Evolutionary conservation across 78 protist genomes (phyloP).

Genomic region (Dictyostelium brefeldianum): DNA sequence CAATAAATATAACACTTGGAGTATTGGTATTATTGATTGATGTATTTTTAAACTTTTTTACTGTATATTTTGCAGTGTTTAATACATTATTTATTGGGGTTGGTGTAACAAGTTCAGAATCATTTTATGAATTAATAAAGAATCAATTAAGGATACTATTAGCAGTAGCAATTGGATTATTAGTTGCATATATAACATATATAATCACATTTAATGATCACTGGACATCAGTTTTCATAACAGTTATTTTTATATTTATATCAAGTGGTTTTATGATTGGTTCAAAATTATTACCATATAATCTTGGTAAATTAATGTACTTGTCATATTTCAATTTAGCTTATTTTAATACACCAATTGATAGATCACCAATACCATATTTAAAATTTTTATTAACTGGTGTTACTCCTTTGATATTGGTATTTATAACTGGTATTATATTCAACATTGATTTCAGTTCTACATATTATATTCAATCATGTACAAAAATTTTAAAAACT

Average conservation of each 20-base stretch:
- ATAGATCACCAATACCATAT: background rate
- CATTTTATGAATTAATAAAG: conserved; percentile 10
- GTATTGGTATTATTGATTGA: background rate
- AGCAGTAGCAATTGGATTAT: background rate
- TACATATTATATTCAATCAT: background rate
- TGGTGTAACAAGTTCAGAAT: background rate
- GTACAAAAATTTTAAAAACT: background rate
- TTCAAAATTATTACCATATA: background rate
- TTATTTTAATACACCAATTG: background rate
- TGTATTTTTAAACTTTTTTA: conserved; percentile 10
- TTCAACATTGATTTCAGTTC: conserved; percentile 6
- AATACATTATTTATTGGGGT: conserved; percentile 5
- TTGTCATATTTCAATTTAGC: background rate
- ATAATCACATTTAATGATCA: background rate
- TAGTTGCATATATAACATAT: background rate
- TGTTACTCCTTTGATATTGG: background rate
- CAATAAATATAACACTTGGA: background rate
- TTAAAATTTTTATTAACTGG: background rate
- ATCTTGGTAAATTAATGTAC: background rate
- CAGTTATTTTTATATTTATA: background rate
- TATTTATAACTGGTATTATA: background rate
- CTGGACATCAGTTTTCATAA: conserved; percentile 26
- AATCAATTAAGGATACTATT: background rate
- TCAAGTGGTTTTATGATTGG: background rate
- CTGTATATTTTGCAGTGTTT: background rate